Evolutionary conservation across 2,329 filamentous ascomycete species (phyloP).

Genomic region (Ophiostoma himal-ulmi): DNA sequence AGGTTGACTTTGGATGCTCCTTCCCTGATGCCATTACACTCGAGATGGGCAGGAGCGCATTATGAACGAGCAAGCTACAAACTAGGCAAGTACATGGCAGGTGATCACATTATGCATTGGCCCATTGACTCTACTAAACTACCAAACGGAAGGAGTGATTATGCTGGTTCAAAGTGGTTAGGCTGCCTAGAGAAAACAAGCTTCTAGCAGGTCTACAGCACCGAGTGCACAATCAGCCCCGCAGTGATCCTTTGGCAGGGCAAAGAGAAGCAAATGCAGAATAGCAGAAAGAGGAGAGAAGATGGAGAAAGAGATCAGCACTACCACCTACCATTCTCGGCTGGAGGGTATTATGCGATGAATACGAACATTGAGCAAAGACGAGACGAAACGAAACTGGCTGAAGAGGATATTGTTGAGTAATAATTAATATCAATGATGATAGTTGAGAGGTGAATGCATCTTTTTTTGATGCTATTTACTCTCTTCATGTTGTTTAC

Average conservation of each 20-base stretch:
- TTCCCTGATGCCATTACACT: too few relatives aligned
- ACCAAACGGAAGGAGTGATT: background rate
- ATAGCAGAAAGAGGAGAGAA: background rate
- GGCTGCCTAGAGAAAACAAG: constrained; percentile 7
- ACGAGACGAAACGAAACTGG: background rate
- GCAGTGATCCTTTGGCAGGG: too few relatives aligned
- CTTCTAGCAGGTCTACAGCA: background rate
- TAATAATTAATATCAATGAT: too few relatives aligned
- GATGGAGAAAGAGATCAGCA: background rate
- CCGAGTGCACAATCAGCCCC: background rate
- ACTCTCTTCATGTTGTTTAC: background rate
- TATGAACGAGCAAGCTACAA: too few relatives aligned
- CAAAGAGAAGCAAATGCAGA: background rate
- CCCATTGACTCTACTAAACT: too few relatives aligned
- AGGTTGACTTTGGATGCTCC: background rate
- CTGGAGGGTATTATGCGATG: too few relatives aligned
- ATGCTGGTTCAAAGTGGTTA: background rate
- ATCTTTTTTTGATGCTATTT: background rate
- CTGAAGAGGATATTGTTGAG: too few relatives aligned
- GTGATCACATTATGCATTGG: background rate
- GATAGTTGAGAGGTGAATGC: too few relatives aligned
- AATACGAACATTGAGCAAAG: background rate
- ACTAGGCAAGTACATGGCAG: too few relatives aligned
- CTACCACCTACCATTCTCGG: constrained; percentile 22
- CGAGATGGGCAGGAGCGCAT: too few relatives aligned